phyloP scores from a whole-genome alignment of 129 eudicot genomes.

The Helianthus annuus region DNA sequence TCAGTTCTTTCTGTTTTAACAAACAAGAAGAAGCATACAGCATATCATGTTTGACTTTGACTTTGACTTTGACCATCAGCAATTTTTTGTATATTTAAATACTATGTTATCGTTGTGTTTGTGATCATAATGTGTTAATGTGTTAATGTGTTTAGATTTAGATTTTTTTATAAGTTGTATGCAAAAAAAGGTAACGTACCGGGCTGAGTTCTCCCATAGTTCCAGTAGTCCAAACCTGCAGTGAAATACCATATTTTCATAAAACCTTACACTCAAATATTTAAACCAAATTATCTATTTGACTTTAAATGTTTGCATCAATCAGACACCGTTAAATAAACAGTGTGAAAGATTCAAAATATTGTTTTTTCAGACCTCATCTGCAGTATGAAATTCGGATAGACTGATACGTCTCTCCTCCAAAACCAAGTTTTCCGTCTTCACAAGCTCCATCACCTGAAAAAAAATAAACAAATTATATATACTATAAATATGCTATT shows the following conservation, averaged over 20 bases:
- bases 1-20: neutral
- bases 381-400: constrained; percentile 89
- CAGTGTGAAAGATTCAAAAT: neutral
- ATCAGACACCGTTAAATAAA: constrained; percentile 1
- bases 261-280: neutral
- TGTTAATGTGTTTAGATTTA: neutral
- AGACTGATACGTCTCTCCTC: constrained; percentile 82
- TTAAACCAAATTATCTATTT: neutral
- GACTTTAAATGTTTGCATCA: neutral
- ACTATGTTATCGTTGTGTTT: neutral
- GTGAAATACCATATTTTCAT: neutral
- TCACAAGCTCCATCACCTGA: constrained; percentile 93
- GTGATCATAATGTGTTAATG: neutral
- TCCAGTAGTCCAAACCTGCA: constrained; percentile 89
- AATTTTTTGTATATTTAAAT: too few species aligned
- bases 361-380: constrained; percentile 46
- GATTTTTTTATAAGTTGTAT: neutral
- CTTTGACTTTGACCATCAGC: too few species aligned
- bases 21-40: neutral
- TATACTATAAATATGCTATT: too few species aligned
- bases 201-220: constrained; percentile 98
- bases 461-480: constrained; percentile 14
- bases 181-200: constrained; percentile 46
- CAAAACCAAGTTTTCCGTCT: constrained; percentile 60
- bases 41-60: neutral